Percentiles rank a stretch among this genome's conserved stretches.
These are phyloP conservation scores for Clarireedia homoeocarpa DNA, from an alignment of 2,329 filamentous ascomycete species.

Conservation along the genomic window DNA sequence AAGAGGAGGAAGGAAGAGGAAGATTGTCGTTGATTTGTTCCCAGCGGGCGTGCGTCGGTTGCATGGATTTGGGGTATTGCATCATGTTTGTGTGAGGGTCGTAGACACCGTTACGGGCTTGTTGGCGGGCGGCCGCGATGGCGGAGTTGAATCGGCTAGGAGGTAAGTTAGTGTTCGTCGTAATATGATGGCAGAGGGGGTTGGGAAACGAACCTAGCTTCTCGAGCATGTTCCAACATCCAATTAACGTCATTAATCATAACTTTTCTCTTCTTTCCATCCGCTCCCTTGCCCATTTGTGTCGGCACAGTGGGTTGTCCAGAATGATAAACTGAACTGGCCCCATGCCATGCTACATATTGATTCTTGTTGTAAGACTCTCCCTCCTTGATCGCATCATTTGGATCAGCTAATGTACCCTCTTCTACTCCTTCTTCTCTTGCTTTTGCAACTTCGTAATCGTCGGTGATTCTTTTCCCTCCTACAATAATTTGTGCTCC, in stretches of 20 bases:
- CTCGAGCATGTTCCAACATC: conserved; percentile 90
- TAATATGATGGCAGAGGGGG: background rate
- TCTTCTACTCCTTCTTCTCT: conserved; percentile 72
- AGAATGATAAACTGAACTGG: conserved; percentile 90
- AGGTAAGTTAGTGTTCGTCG: background rate
- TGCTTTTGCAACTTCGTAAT: conserved; percentile 75
- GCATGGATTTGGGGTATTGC: conserved; percentile 81
- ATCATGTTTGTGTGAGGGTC: conserved; percentile 90
- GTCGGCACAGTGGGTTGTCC: conserved; percentile 69
- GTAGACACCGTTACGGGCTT: conserved; percentile 71
- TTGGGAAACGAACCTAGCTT: conserved; percentile 62
- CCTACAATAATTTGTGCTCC: conserved; percentile 91
- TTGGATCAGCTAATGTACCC: conserved; percentile 85
- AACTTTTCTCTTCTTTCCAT: conserved; percentile 76
- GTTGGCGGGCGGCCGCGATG: conserved; percentile 55
- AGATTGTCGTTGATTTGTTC: conserved; percentile 52
- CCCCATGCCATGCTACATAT: conserved; percentile 97
- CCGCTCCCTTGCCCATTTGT: conserved; percentile 62
- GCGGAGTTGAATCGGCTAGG: conserved; percentile 74
- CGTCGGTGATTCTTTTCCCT: conserved; percentile 76
- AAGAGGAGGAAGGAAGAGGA: background rate
- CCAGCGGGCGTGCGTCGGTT: conserved; percentile 80
- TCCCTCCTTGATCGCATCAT: conserved; percentile 69
- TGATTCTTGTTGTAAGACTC: conserved; percentile 98
- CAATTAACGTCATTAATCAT: conserved; percentile 91